Base-by-base conservation (phyloP, 2,329 filamentous ascomycete genomes). In the Colletotrichum musicola region DNA sequence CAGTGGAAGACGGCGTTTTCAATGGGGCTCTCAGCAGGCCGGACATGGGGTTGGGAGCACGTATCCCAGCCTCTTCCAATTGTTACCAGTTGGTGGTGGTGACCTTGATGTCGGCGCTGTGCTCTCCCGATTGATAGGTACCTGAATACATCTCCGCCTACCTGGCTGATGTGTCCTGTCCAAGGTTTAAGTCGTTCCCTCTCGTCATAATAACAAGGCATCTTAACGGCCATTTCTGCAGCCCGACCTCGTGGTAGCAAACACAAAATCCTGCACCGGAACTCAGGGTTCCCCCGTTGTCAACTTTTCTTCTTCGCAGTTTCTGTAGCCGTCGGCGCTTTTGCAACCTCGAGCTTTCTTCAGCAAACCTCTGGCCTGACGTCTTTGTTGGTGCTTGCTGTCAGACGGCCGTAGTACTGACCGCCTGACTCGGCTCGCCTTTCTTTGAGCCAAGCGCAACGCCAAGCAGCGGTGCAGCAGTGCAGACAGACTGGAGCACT, bases 191-290 rank as follows among this genome's bases (percentile, higher is more conserved):
- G 27, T 14, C 16, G 42, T 54, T 35, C 42, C 55, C 25, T 56
- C 47, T 22, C 54, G 10, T 9, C 51, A 22, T 42, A 14, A 22
- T 42, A 14, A 4, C 40, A 14, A 14, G 40, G 16, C 20, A 20
- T n/a, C 62, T 47, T 47, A 60, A 60, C 62, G 66, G 64, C 20
- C 55, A 65, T 55, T 55, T 56, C 55, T 68, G 62, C 44, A 68
- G 55, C 55, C 55, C 55, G 54, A 27, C 50, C 65, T 65, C 55
- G 65, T 68, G 62, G 65, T 38, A 53, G 44, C 54, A 55, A 49
- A 64, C 60, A 63, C 46, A 20, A 38, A 47, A 13, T 30, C 51
- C 64, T 53, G n/a, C n/a, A 49, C 38, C 42, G 13, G 25, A 40
- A 18, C 14, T 22, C 35, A 47, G 62, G 25, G 30, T 38, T 27